These are phyloP conservation scores for Moelleriella libera DNA, from an alignment of 2,329 filamentous ascomycete genomes.

Conservation along the genomic window DNA sequence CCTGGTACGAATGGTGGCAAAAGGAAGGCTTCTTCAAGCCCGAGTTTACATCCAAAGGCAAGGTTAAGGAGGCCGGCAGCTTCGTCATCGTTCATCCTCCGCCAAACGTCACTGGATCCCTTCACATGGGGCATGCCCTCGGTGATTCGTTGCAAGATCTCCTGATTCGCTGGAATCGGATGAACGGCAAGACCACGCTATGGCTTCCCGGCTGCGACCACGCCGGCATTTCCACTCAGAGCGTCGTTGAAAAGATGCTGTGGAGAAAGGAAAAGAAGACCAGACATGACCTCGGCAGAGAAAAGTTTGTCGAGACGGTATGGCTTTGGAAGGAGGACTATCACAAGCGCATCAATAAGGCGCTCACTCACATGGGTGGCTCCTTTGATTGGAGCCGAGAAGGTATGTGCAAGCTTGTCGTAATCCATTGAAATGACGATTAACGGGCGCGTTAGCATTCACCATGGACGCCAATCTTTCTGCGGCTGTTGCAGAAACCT, in stretches of 20 bases:
- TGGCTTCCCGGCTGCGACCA: constrained; percentile 52
- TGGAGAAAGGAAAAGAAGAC: constrained; percentile 80
- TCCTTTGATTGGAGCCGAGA: constrained; percentile 91
- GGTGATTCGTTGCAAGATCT: constrained; percentile 79
- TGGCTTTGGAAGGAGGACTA: constrained; percentile 97
- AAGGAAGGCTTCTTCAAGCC: constrained; percentile 89
- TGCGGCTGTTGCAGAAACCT: constrained; percentile 75
- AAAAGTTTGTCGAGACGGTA: constrained; percentile 64
- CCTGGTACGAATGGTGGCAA: constrained; percentile 97
- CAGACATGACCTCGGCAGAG: constrained; percentile 75
- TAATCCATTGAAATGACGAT: not conserved
- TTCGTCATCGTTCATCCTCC: constrained; percentile 92
- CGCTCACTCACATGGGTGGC: constrained; percentile 70
- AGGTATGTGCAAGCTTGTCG: constrained; percentile 13
- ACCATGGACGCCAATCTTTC: constrained; percentile 85
- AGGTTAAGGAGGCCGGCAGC: constrained; percentile 64
- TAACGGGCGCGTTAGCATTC: constrained; percentile 43
- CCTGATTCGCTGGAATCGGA: constrained; percentile 76
- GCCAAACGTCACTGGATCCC: constrained; percentile 85
- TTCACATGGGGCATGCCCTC: constrained; percentile 87
- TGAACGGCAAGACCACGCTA: constrained; percentile 46
- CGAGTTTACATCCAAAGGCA: constrained; percentile 60
- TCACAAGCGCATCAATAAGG: constrained; percentile 78
- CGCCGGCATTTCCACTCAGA: constrained; percentile 91
- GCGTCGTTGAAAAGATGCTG: constrained; percentile 93